Conservation (phyloP, 495 filamentous ascomycete genomes). For the Xylaria castorea region DNA sequence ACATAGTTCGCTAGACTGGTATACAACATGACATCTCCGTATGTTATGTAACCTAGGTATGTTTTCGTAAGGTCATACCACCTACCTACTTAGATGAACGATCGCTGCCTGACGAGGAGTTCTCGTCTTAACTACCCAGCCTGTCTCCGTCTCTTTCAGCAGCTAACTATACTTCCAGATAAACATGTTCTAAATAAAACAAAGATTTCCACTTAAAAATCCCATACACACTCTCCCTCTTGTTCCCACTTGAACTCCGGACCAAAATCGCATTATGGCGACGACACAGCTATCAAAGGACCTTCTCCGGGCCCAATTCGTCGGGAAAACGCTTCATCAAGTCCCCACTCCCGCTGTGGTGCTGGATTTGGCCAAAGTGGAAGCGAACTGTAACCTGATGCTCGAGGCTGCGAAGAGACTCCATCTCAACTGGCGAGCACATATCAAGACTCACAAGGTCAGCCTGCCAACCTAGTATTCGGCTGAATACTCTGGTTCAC, state of each 20-base stretch:
- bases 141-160: not conserved
- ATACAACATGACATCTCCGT: not conserved
- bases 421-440: conserved; percentile 73
- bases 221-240: not conserved
- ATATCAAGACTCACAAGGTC: conserved; percentile 90
- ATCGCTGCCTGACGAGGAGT: conserved; percentile 9
- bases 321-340: conserved; percentile 66
- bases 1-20: not conserved
- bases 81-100: conserved; percentile 11
- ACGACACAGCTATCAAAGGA: conserved; percentile 46
- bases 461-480: not conserved
- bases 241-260: not conserved
- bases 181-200: not conserved
- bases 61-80: conserved; percentile 10
- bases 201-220: not conserved
- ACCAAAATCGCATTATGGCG: conserved; percentile 17
- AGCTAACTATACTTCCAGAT: not conserved
- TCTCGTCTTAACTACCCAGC: not conserved
- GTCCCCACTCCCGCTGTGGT: conserved; percentile 72
- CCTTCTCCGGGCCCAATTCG: conserved; percentile 54
- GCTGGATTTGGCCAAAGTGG: conserved; percentile 71
- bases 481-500: too few species aligned
- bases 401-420: conserved; percentile 65
- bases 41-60: not conserved
- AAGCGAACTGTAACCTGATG: conserved; percentile 76